Conservation (phyloP, 192 early-diverging fungal species). For the Irineochytrium annulatum region DNA sequence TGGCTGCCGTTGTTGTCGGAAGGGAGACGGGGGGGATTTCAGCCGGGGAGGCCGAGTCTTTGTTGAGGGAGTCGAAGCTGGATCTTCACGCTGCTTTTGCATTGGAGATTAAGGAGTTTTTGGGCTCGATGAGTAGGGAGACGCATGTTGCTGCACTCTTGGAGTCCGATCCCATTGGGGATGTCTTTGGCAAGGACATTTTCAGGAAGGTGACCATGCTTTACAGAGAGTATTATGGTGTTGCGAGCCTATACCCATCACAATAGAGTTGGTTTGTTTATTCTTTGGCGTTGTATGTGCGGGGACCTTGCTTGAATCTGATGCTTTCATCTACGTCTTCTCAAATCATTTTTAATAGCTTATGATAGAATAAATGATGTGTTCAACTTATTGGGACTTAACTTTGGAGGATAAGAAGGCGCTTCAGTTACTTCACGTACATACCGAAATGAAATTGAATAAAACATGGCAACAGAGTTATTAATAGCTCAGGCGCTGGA, state of each 20-base stretch:
- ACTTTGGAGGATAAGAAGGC: too few species aligned
- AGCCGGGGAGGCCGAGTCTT: not conserved
- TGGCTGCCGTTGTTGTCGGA: not conserved
- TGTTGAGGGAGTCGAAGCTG: not conserved
- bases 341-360: too few species aligned
- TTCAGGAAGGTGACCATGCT: conserved; percentile 10
- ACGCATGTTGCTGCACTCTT: not conserved
- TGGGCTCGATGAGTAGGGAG: conserved; percentile 9
- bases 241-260: not conserved
- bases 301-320: too few species aligned
- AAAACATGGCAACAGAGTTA: too few species aligned
- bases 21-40: not conserved
- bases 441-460: too few species aligned
- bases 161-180: conserved; percentile 6
- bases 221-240: conserved; percentile 25
- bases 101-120: conserved; percentile 14
- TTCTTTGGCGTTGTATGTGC: too few species aligned
- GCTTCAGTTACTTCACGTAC: too few species aligned
- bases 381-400: too few species aligned
- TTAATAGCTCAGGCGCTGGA: too few species aligned
- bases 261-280: too few species aligned
- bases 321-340: too few species aligned
- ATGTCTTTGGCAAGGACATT: conserved; percentile 20
- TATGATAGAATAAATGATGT: too few species aligned
- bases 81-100: conserved; percentile 10